Conservation (phyloP, 441 rosid genomes). For the Pelargonium australe region DNA sequence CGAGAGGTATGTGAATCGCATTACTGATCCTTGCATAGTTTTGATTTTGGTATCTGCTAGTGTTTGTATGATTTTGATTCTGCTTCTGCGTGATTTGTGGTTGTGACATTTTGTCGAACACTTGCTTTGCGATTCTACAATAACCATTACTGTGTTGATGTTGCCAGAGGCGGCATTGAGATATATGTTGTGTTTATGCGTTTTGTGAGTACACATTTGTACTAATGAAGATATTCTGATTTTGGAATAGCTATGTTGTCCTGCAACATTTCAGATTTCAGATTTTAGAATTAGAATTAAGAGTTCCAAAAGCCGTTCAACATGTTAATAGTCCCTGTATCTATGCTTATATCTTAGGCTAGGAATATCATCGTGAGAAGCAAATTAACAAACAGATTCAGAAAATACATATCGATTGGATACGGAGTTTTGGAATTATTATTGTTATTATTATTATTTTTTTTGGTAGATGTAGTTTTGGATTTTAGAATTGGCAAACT, state of each 20-base stretch:
- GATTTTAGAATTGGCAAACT: background rate
- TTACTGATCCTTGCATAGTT: background rate
- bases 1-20: conserved; percentile 1
- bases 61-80: background rate
- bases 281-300: too few species aligned
- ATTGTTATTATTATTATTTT: too few species aligned
- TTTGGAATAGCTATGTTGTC: background rate
- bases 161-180: background rate
- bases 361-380: too few species aligned
- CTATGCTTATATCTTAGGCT: too few species aligned
- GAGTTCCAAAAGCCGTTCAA: too few species aligned
- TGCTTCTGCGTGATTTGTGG: background rate
- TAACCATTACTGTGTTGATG: background rate
- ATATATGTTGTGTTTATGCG: background rate
- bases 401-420: too few species aligned
- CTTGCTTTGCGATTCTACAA: background rate
- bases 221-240: background rate
- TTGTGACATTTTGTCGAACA: background rate
- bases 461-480: too few species aligned
- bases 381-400: too few species aligned
- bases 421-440: too few species aligned
- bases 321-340: too few species aligned
- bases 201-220: background rate
- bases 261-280: background rate
- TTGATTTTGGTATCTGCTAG: background rate